phyloP scores from a whole-genome alignment of 495 filamentous ascomycete genomes.

The Parmelia sp. region DNA sequence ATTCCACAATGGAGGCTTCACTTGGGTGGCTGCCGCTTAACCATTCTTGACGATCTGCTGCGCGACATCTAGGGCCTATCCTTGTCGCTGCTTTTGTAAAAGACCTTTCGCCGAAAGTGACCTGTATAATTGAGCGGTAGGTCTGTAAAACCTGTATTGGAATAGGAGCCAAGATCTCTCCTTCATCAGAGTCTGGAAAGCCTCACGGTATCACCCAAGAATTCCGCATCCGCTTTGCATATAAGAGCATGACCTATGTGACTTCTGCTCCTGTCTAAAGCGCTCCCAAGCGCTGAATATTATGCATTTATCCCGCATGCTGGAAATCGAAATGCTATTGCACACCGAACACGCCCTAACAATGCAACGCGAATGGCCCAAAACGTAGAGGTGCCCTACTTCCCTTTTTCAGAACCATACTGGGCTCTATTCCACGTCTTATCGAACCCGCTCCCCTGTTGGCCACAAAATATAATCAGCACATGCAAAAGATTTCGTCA shows the following conservation, averaged over 20 bases:
- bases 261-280: neutral
- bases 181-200: neutral
- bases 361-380: neutral
- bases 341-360: neutral
- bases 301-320: neutral
- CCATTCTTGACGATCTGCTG: constrained; percentile 26
- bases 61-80: constrained; percentile 7
- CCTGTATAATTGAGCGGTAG: neutral
- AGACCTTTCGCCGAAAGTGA: neutral
- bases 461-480: neutral
- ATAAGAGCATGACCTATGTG: neutral
- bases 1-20: constrained; percentile 28
- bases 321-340: neutral
- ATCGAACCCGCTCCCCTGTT: constrained; percentile 15
- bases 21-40: constrained; percentile 30
- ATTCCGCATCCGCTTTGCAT: neutral
- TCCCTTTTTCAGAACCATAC: constrained; percentile 15
- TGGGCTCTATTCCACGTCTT: constrained; percentile 18
- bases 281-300: neutral
- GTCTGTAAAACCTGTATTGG: neutral
- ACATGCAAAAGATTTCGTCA: neutral
- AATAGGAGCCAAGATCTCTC: neutral
- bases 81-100: neutral
- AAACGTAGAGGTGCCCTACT: neutral
- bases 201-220: neutral